Base-by-base conservation (phyloP, 23 red algal genomes). In the Cyanidiococcus yangmingshanensis region DNA sequence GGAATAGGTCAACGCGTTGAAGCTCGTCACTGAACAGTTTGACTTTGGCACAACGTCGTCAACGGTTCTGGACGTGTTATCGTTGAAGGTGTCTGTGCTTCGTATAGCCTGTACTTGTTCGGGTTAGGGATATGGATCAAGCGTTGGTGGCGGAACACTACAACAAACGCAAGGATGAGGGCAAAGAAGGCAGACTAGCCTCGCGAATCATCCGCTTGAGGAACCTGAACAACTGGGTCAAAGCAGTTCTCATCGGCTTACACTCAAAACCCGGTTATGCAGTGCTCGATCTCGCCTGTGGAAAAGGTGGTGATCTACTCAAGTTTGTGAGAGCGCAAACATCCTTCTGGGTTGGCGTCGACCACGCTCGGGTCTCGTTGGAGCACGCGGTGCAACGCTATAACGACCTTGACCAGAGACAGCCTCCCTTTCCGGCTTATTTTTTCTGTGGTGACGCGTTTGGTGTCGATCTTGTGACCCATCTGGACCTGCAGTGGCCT, bases 191-290 rank as follows among this genome's bases (percentile, higher is more conserved):
- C 37, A 76, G 92, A 24, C 76, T 40, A 38, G 39, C 59, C 35
- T 88, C 84, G 50, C 85, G 67, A 40, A 96, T 90, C 81, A 38
- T 88, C 32, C 80, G 79, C 41, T 39, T 96, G 57, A 86, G 92
- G n/a, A 83, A 87, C 41, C 82, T 96, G 67, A 96, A 96, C 85
- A 96, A 96, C 77, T 96, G 92, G 92, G 59, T 96, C 58, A 96
- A 96, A 67, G 77, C 76, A 29, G 92, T 96, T 25, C 83, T 96
- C 39, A 90, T 96, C 41, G 27, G 76, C 37, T 77, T 90, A 31
- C 87, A 96, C 78, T 86, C 86, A 75, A 80, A 87, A 24, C 92
- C 92, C 21, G 88, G 88, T 41, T 83, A 79, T 40, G 50, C 75
- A 24, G 92, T 90, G 17, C 92, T 96, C 32, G 92, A 96, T 41